Conservation (phyloP, 2,329 filamentous ascomycete species). For the Aspergillus unguis region DNA sequence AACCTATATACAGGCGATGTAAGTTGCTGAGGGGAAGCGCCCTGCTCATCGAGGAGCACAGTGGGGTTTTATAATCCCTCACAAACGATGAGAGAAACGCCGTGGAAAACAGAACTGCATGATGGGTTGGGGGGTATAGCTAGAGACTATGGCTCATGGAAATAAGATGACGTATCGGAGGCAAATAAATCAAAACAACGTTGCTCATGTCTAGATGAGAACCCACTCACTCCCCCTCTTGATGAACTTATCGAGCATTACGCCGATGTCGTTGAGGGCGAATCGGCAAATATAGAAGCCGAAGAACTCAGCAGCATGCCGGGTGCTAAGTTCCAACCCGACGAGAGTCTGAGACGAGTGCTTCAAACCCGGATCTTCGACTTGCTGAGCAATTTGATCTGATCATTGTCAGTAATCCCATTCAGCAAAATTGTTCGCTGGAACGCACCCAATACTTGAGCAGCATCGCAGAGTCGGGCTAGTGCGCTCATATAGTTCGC, state of each 20-base stretch:
- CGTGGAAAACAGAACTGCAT: not conserved
- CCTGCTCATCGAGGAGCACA: not conserved
- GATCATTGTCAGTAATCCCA: constrained; percentile 15
- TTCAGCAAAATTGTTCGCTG: not conserved
- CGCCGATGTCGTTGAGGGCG: constrained; percentile 76
- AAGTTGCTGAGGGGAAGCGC: not conserved
- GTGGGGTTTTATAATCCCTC: not conserved
- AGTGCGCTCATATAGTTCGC: constrained; percentile 87
- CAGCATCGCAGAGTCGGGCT: constrained; percentile 87
- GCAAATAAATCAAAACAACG: not conserved
- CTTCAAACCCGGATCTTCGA: constrained; percentile 88
- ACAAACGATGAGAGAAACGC: not conserved
- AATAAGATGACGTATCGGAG: not conserved
- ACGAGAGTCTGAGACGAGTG: constrained; percentile 93
- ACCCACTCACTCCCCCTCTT: constrained; percentile 98
- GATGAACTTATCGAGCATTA: constrained; percentile 93
- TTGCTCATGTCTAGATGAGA: constrained; percentile 43
- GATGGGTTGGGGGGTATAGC: not conserved
- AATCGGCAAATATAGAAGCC: constrained; percentile 96
- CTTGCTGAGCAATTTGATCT: constrained; percentile 96
- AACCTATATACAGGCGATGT: not conserved
- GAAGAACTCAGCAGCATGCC: constrained; percentile 96
- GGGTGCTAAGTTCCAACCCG: constrained; percentile 85
- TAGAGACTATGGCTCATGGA: not conserved
- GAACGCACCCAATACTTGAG: constrained; percentile 76